phyloP scores from a whole-genome alignment of 1,139 yeast genomes.

The Saccharomyces hybrid region DNA sequence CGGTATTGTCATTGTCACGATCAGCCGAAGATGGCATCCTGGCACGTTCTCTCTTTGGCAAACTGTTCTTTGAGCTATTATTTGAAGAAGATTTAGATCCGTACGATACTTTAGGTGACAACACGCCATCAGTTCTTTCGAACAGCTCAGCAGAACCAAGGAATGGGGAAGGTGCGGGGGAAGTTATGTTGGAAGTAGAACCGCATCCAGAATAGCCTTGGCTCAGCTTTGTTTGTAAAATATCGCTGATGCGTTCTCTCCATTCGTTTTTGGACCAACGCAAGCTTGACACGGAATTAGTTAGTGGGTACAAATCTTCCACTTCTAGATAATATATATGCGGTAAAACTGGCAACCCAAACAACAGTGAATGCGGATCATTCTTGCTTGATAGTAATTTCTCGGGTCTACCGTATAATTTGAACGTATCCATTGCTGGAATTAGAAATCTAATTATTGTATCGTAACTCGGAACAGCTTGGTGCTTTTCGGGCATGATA shows the following conservation, averaged over 20 bases:
- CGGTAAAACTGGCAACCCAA: constrained; percentile 89
- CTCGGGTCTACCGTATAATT: constrained; percentile 84
- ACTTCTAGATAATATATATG: constrained; percentile 71
- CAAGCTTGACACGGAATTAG: constrained; percentile 34
- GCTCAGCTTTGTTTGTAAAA: constrained; percentile 56
- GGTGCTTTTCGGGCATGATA: constrained; percentile 90
- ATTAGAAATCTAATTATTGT: constrained; percentile 81
- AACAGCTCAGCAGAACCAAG: constrained; percentile 33
- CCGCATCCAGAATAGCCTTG: constrained; percentile 86
- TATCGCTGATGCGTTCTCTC: constrained; percentile 54
- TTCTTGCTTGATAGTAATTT: constrained; percentile 80
- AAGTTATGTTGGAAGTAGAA: constrained; percentile 50
- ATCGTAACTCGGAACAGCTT: constrained; percentile 90
- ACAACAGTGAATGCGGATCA: constrained; percentile 70
- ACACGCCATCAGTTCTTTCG: constrained; percentile 19
- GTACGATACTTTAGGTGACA: constrained; percentile 10
- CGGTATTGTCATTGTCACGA: neutral
- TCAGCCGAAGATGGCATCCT: neutral
- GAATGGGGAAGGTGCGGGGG: constrained; percentile 46
- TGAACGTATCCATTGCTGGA: constrained; percentile 80
- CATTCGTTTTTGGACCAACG: constrained; percentile 67
- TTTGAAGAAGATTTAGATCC: constrained; percentile 4
- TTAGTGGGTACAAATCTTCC: constrained; percentile 43
- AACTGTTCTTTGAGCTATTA: neutral
- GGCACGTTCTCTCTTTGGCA: neutral